These are phyloP conservation scores for Kodamaea sp. DNA, from an alignment of 1,139 yeast genomes.

Conservation along the genomic window DNA sequence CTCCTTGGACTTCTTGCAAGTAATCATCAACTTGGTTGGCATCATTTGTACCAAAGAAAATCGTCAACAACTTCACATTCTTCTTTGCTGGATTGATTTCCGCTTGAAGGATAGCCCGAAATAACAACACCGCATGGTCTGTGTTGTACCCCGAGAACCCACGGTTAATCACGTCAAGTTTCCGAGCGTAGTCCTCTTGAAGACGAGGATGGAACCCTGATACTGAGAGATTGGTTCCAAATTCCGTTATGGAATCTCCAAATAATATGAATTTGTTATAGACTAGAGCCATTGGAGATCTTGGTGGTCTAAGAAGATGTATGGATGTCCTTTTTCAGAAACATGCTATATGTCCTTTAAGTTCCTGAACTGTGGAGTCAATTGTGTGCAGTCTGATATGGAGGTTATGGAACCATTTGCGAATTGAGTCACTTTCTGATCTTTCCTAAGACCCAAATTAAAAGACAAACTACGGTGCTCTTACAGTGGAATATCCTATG, in stretches of 20 bases:
- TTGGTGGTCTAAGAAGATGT: no score
- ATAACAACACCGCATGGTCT: constrained; percentile 46
- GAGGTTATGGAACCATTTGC: no score
- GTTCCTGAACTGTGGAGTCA: no score
- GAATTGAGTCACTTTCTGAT: no score
- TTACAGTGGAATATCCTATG: no score
- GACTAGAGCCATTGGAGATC: no score
- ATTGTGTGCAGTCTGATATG: no score
- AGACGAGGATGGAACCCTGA: constrained; percentile 57
- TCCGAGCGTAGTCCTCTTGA: constrained; percentile 48
- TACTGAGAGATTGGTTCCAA: constrained; percentile 39
- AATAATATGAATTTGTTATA: constrained; percentile 55
- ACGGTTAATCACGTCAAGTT: constrained; percentile 56
- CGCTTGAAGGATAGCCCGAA: constrained; percentile 47
- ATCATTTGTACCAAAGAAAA: constrained; percentile 82
- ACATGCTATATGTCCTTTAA: no score
- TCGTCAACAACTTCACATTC: constrained; percentile 43
- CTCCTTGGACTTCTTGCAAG: constrained; percentile 49
- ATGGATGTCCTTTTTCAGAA: no score
- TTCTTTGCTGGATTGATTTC: constrained; percentile 36
- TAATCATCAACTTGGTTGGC: constrained; percentile 32
- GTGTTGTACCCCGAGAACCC: constrained; percentile 68
- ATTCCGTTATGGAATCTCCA: constrained; percentile 73
- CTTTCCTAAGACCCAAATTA: no score
- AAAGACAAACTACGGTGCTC: no score